These are phyloP conservation scores for Pachysolen tannophilus DNA, from an alignment of 805 yeast genomes.

Conservation along the genomic window DNA sequence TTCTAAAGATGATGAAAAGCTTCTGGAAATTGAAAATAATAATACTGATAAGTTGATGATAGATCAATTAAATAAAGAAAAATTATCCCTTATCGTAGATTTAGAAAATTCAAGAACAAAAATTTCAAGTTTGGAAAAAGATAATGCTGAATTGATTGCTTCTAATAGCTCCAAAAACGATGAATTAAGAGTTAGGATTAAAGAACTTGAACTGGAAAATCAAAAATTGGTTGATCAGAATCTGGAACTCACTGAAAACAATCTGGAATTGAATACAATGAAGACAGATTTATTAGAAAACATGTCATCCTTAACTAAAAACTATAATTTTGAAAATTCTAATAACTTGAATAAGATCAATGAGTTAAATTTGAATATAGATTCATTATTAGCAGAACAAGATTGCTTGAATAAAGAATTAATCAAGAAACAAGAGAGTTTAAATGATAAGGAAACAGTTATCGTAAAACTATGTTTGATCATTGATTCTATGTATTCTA, in stretches of 20 bases:
- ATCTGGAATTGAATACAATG: conserved; percentile 27
- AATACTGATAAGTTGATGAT: conserved; percentile 9
- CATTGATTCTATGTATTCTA: conserved; percentile 18
- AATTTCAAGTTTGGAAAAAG: conserved; percentile 11
- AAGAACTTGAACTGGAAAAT: too few species aligned
- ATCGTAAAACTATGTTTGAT: conserved; percentile 15
- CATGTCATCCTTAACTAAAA: conserved; percentile 57
- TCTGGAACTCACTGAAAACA: conserved; percentile 11
- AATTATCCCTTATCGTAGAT: too few species aligned
- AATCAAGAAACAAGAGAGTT: conserved; percentile 25
- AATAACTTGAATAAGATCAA: conserved; percentile 42
- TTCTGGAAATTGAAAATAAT: conserved; percentile 10
- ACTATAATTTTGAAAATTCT: conserved; percentile 46
- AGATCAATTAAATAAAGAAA: conserved; percentile 9
- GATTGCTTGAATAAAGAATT: conserved; percentile 34
- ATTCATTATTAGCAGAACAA: conserved; percentile 40
- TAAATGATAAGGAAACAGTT: conserved; percentile 17
- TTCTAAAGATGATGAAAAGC: too few species aligned
- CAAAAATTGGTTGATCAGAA: conserved; percentile 13
- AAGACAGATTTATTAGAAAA: conserved; percentile 62
- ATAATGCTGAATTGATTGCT: conserved; percentile 10
- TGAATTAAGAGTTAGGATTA: too few species aligned
- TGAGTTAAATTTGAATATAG: conserved; percentile 31
- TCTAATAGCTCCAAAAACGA: too few species aligned
- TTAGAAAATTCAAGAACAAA: conserved; percentile 13